Percentiles rank a stretch among this genome's conserved stretches.
Conservation (phyloP, 495 filamentous ascomycete genomes). For the Aspergillus sclerotiicarbonarius region DNA sequence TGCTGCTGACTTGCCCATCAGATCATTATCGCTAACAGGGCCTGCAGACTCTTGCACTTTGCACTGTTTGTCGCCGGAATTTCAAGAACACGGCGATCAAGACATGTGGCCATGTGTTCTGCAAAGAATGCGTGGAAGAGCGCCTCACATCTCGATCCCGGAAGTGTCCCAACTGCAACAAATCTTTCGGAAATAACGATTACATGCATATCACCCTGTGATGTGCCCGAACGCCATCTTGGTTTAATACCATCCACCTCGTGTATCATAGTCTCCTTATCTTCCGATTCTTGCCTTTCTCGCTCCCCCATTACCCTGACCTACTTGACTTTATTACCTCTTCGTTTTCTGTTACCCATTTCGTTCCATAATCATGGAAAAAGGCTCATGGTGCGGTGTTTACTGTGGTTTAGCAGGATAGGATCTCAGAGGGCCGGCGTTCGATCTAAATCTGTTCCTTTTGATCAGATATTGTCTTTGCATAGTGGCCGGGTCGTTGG, state of each 20-base stretch:
- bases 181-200: conserved; percentile 85
- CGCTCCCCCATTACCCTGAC: neutral
- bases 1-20: neutral
- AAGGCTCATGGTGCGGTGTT: conserved; percentile 46
- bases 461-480: conserved; percentile 22
- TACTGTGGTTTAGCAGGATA: conserved; percentile 38
- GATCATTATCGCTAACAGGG: conserved; percentile 33
- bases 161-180: conserved; percentile 91
- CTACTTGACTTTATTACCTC: conserved; percentile 1
- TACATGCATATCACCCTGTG: conserved; percentile 65
- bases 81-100: conserved; percentile 93
- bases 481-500: conserved; percentile 24
- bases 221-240: conserved; percentile 18
- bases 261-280: conserved; percentile 40
- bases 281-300: conserved; percentile 16
- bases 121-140: conserved; percentile 82
- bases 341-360: conserved; percentile 15
- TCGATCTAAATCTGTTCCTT: conserved; percentile 25
- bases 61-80: conserved; percentile 81
- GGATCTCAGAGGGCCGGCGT: conserved; percentile 38
- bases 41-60: conserved; percentile 75
- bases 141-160: conserved; percentile 81
- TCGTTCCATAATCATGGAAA: conserved; percentile 31
- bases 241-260: conserved; percentile 20
- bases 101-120: conserved; percentile 96